A percentile compares a stretch with the other conserved stretches of the same genome.
These are phyloP conservation scores for Lactarius vividus DNA, from an alignment of 768 basidiomycete species.

Conservation along the genomic window DNA sequence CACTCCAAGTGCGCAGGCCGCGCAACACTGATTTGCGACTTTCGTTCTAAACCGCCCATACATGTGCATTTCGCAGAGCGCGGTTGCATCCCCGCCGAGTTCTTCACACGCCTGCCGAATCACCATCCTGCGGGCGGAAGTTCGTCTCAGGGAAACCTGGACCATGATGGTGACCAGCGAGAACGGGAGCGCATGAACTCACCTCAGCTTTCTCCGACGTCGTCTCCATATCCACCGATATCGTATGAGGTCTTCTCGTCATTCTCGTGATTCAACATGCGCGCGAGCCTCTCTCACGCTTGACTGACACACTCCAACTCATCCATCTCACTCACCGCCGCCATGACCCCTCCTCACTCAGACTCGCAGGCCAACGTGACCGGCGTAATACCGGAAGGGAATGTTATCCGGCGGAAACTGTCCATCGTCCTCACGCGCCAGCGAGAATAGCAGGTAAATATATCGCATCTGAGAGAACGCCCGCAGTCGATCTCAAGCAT, in stretches of 20 bases:
- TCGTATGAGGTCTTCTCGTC: conserved; percentile 33
- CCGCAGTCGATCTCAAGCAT: conserved; percentile 60
- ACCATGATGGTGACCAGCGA: conserved; percentile 5
- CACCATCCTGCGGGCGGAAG: conserved; percentile 19
- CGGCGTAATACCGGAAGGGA: conserved; percentile 16
- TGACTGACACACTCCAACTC: conserved; percentile 25
- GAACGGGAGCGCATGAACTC: conserved; percentile 10
- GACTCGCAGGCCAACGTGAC: neutral
- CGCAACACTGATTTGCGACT: conserved; percentile 78
- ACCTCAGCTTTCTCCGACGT: conserved; percentile 1
- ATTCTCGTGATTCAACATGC: conserved; percentile 29
- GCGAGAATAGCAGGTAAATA: conserved; percentile 17
- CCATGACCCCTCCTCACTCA: neutral
- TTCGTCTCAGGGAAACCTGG: conserved; percentile 24
- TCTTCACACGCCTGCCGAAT: conserved; percentile 51
- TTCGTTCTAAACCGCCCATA: conserved; percentile 73
- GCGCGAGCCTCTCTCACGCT: conserved; percentile 8
- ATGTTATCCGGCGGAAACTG: conserved; percentile 32
- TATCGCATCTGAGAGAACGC: conserved; percentile 40
- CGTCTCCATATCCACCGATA: conserved; percentile 25
- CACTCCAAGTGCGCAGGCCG: conserved; percentile 74
- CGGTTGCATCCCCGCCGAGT: conserved; percentile 54
- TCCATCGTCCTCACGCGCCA: conserved; percentile 40
- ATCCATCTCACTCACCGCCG: conserved; percentile 20
- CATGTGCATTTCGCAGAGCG: conserved; percentile 78